Conservation (phyloP, 257 asterid genomes). For the Nemophila menziesii region DNA sequence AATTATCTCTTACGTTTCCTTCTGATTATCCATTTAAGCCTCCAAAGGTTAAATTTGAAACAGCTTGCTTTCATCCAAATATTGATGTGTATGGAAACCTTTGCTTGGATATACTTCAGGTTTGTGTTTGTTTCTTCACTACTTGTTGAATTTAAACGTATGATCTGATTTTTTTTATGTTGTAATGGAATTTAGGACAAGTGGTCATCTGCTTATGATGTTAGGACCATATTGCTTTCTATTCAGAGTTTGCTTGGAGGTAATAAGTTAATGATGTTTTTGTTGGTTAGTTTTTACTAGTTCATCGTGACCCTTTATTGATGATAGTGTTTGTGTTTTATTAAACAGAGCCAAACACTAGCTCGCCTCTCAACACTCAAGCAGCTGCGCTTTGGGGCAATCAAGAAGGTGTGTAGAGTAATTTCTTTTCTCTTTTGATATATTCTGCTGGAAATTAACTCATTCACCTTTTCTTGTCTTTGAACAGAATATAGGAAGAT, state of each 20-base stretch:
- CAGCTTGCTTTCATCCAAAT: constrained; percentile 90
- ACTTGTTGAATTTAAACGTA: neutral
- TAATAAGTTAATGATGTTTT: constrained; percentile 7
- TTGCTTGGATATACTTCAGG: constrained; percentile 92
- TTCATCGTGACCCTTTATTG: neutral
- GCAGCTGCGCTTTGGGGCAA: constrained; percentile 86
- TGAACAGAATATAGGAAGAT: constrained; percentile 30
- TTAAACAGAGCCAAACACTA: constrained; percentile 61
- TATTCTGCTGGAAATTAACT: neutral
- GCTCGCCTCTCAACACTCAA: constrained; percentile 84
- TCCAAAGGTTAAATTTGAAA: constrained; percentile 89
- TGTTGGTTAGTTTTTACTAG: neutral
- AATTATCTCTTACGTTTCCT: constrained; percentile 59
- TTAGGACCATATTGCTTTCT: constrained; percentile 75
- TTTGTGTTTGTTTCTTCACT: constrained; percentile 3
- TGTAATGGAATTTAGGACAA: constrained; percentile 35
- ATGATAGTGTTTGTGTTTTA: too few species aligned
- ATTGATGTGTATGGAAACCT: constrained; percentile 75
- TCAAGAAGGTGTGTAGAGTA: constrained; percentile 51
- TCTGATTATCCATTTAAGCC: constrained; percentile 83
- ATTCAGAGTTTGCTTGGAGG: constrained; percentile 97
- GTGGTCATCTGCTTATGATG: constrained; percentile 98
- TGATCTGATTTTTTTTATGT: neutral
- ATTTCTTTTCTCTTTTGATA: neutral
- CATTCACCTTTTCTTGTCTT: neutral